phyloP scores from a whole-genome alignment of 371 early-diverging fungal genomes.

The Rhizopus microsporus region DNA sequence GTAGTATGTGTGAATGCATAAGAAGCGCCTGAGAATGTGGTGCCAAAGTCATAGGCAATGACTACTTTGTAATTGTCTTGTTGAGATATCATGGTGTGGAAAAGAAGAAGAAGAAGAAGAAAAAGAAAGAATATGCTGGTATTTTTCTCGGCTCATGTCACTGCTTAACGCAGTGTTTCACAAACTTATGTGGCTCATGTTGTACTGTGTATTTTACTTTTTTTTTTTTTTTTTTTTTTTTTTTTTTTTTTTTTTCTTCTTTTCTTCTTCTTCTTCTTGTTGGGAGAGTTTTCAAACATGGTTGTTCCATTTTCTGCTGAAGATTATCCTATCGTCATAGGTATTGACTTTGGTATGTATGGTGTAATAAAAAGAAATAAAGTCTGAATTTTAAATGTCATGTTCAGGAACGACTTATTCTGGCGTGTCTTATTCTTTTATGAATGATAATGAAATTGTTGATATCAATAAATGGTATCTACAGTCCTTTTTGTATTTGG shows the following conservation, averaged over 20 bases:
- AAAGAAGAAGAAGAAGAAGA: background rate
- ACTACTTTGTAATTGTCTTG: slow-evolving; percentile 44
- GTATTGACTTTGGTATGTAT: slow-evolving; percentile 57
- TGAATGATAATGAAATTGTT: slow-evolving; percentile 36
- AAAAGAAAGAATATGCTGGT: background rate
- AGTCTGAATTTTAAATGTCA: background rate
- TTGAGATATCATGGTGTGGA: background rate
- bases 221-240: slow-evolving; percentile 1
- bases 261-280: slow-evolving; percentile 1
- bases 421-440: slow-evolving; percentile 56
- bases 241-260: slow-evolving; percentile 1
- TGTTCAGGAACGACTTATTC: slow-evolving; percentile 60
- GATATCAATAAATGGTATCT: slow-evolving; percentile 41
- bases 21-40: slow-evolving; percentile 57
- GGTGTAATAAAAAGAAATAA: background rate
- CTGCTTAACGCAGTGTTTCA: background rate
- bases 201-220: background rate
- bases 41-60: slow-evolving; percentile 55
- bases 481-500: slow-evolving; percentile 21
- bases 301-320: slow-evolving; percentile 19
- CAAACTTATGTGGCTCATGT: background rate
- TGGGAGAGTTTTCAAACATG: slow-evolving; percentile 1
- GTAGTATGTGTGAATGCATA: slow-evolving; percentile 56
- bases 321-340: slow-evolving; percentile 60
- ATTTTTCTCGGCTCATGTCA: background rate